Base-by-base conservation (phyloP, 352 stramenopile genomes). In the Phytophthora boehmeriae region DNA sequence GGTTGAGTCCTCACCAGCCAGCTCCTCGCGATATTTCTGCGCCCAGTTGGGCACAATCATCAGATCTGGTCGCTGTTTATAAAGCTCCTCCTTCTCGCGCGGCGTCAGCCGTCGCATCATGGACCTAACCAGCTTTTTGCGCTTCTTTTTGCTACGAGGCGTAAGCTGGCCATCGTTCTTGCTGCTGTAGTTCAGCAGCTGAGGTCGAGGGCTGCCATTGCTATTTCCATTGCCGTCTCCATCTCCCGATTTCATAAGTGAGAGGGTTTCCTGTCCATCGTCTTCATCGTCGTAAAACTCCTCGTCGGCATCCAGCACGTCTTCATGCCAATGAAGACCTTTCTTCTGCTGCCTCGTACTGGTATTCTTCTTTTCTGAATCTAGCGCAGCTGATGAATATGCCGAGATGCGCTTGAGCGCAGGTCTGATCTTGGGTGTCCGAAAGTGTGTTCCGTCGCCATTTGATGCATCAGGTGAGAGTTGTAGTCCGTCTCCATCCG, bases 11-110 rank as follows among this genome's bases (percentile, higher is more conserved):
- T 78, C 76, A 22, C 86, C 85, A 23, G 80, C 75, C 45, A 95
- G 76, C 54, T 93, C 87, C 64, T 95, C 84, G 28, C 87, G 84
- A 51, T 95, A 95, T 56, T 95, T 95, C 47, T 94, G 85, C 6
- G 87, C 87, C 87, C 87, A 95, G 50, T 95, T 95, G 3, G 87
- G 87, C 44, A 93, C 74, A 67, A 95, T 95, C 83, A 91, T 92
- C 51, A 95, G 54, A 36, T 95, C 87, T 19, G 87, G 87, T 27
- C 87, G 85, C 68, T 90, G 73, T 28, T 74, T 59, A 45, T 95
- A 95, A 25, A 95, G 69, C 62, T 91, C 87, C 65, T 95, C 87
- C 55, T 95, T 95, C 59, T 95, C 87, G 19, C 66, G 79, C 4
- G 87, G 81, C 8, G 77, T 94, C 27, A 95, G 72, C 22, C 87